Percentiles rank a stretch among this genome's conserved stretches.
Conservation (phyloP, 805 yeast species). For the Yarrowia divulgata region DNA sequence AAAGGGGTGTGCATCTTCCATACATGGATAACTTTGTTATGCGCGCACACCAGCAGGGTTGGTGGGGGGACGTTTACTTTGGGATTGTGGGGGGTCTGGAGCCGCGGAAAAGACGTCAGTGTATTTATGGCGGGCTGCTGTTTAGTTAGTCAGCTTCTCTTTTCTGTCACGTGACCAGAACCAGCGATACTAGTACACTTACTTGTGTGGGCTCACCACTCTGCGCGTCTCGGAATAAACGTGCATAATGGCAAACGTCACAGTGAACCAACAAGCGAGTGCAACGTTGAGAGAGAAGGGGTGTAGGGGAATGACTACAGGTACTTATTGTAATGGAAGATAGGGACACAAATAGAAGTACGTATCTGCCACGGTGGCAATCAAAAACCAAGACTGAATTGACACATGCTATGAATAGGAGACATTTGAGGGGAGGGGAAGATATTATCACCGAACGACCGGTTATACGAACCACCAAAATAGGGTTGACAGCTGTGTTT, state of each 20-base stretch:
- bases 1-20: constrained; percentile 30
- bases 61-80: not conserved
- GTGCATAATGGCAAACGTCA: constrained; percentile 30
- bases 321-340: no score
- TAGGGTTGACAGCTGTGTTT: constrained; percentile 16
- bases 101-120: not conserved
- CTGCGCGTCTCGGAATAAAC: constrained; percentile 34
- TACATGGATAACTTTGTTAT: constrained; percentile 37
- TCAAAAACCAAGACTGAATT: not conserved
- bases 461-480: constrained; percentile 4
- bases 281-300: not conserved
- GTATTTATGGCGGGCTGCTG: no score
- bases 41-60: constrained; percentile 1
- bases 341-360: not conserved
- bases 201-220: not conserved
- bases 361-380: no score
- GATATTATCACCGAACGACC: not conserved
- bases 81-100: not conserved
- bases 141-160: not conserved
- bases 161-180: not conserved
- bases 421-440: not conserved
- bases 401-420: not conserved
- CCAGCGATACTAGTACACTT: not conserved
- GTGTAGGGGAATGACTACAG: not conserved
- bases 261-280: not conserved